Evolutionary conservation across 106 monocot species (phyloP).

Genomic region (Dioscorea dumetorum): DNA sequence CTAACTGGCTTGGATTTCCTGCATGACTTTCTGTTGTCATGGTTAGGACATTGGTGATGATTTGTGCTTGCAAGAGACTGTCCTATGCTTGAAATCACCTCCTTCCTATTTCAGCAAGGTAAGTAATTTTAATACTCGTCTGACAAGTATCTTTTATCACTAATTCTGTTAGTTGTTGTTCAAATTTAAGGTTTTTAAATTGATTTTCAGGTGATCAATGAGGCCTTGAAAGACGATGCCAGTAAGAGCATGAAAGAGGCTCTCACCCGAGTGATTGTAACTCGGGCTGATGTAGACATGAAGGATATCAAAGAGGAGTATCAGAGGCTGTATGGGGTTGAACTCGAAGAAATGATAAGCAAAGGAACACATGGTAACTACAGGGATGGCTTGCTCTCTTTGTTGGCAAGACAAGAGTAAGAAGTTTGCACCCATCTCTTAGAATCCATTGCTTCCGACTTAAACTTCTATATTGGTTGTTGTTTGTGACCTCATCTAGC

Average conservation of each 20-base stretch:
- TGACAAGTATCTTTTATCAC: neutral
- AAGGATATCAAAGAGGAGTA: constrained; percentile 44
- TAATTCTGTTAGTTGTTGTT: neutral
- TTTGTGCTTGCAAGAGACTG: constrained; percentile 32
- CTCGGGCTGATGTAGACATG: constrained; percentile 46
- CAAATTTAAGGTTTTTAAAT: neutral
- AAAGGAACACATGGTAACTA: constrained; percentile 35
- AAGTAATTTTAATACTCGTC: neutral
- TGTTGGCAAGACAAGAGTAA: constrained; percentile 8
- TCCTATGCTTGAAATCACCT: constrained; percentile 47
- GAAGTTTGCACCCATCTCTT: too few species aligned
- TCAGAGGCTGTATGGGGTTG: constrained; percentile 20
- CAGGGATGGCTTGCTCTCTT: constrained; percentile 48
- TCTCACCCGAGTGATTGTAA: constrained; percentile 38
- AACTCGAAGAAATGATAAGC: constrained; percentile 31
- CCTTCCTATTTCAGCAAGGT: constrained; percentile 64
- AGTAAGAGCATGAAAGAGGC: constrained; percentile 31
- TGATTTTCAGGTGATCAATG: constrained; percentile 32
- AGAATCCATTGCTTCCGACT: too few species aligned
- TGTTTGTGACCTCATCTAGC: too few species aligned
- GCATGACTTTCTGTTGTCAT: neutral
- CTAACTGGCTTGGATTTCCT: neutral
- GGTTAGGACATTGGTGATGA: constrained; percentile 33
- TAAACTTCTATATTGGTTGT: too few species aligned
- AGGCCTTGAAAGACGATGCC: constrained; percentile 34